phyloP scores from a whole-genome alignment of 805 yeast genomes.

The Blastobotrys attinorum region DNA sequence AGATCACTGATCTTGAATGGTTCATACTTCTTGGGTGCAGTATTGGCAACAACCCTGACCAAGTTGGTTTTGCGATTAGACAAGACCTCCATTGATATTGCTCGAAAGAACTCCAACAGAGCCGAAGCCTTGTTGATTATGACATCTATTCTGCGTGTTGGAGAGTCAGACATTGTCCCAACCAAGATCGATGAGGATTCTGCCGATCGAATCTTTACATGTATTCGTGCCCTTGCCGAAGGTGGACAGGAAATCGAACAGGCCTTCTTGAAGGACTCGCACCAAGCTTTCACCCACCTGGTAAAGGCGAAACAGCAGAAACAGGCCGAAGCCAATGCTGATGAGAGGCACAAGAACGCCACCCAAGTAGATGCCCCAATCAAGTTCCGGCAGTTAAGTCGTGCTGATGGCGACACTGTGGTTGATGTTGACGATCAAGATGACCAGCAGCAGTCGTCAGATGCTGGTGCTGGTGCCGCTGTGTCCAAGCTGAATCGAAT shows the following conservation, averaged over 20 bases:
- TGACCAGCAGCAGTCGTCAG: conserved; percentile 43
- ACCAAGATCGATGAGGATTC: conserved; percentile 92
- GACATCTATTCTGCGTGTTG: conserved; percentile 86
- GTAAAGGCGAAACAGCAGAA: conserved; percentile 51
- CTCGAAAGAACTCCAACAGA: conserved; percentile 69
- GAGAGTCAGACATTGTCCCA: conserved; percentile 61
- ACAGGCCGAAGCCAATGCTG: conserved; percentile 48
- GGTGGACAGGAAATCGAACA: conserved; percentile 40
- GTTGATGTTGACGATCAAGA: conserved; percentile 38
- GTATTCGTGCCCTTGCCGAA: conserved; percentile 60
- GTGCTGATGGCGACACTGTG: conserved; percentile 29
- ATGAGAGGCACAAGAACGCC: conserved; percentile 52
- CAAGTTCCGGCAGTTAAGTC: conserved; percentile 68
- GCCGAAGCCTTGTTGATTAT: conserved; percentile 92
- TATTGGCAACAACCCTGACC: conserved; percentile 78
- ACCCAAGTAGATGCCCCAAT: conserved; percentile 75
- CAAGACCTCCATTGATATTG: conserved; percentile 41
- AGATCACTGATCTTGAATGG: conserved; percentile 78
- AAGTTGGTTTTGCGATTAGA: conserved; percentile 76
- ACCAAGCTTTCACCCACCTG: conserved; percentile 71
- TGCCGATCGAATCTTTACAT: conserved; percentile 86
- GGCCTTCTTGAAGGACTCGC: conserved; percentile 84
- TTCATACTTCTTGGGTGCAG: conserved; percentile 85
- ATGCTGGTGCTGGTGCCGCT: conserved; percentile 39
- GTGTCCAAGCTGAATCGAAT: conserved; percentile 80